These are phyloP conservation scores for Helotiales sp. DNA, from an alignment of 2,329 filamentous ascomycete species.

Conservation along the genomic window DNA sequence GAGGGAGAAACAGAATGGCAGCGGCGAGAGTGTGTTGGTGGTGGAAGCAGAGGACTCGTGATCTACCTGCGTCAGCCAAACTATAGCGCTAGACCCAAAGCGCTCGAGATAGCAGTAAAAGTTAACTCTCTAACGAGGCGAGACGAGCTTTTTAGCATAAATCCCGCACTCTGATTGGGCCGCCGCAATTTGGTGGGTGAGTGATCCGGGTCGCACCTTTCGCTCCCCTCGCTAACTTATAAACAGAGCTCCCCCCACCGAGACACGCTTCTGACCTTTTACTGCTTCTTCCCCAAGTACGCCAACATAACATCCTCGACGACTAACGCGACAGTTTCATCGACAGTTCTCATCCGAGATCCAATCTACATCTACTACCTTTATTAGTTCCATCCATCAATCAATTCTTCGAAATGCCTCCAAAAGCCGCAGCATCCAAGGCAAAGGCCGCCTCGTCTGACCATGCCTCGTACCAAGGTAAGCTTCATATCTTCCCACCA, in stretches of 20 bases:
- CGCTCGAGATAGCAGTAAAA: too few relatives aligned
- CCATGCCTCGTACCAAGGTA: conserved; percentile 67
- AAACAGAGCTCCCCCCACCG: conserved; percentile 14
- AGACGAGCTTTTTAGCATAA: too few relatives aligned
- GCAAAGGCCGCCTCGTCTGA: conserved; percentile 54
- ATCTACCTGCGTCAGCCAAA: too few relatives aligned
- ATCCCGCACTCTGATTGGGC: background rate
- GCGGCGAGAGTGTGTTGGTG: conserved; percentile 11
- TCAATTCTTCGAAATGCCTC: conserved; percentile 54
- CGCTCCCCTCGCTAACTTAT: conserved; percentile 15
- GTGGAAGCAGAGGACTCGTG: too few relatives aligned
- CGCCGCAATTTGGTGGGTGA: background rate
- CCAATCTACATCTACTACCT: conserved; percentile 5
- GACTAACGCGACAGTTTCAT: conserved; percentile 6
- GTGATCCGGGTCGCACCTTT: background rate
- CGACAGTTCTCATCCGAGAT: background rate
- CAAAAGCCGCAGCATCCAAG: conserved; percentile 64
- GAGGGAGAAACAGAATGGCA: conserved; percentile 21
- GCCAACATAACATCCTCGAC: background rate
- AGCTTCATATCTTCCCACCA: conserved; percentile 41
- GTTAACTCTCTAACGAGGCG: too few relatives aligned
- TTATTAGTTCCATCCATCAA: conserved; percentile 19
- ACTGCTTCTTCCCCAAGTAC: conserved; percentile 8
- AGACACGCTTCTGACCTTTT: conserved; percentile 17
- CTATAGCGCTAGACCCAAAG: too few relatives aligned